A percentile compares a stretch with the other conserved stretches of the same genome.
These are phyloP conservation scores for Penicillium parvum DNA, from an alignment of 495 filamentous ascomycete species.

Conservation along the genomic window DNA sequence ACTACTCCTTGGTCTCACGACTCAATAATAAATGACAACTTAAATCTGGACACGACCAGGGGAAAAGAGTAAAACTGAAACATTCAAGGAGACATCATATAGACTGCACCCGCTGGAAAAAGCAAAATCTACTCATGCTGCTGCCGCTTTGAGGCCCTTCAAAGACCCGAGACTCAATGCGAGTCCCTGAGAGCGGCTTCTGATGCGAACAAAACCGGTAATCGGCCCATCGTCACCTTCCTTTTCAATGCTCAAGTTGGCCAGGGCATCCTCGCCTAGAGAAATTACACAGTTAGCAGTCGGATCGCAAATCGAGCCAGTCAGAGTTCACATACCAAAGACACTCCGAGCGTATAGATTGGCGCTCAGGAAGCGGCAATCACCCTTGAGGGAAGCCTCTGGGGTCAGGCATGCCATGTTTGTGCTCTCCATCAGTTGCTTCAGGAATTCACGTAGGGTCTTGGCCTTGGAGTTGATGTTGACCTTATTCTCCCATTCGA, in stretches of 20 bases:
- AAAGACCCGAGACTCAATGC: slow-evolving; percentile 90
- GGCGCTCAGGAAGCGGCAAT: slow-evolving; percentile 96
- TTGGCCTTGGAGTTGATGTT: slow-evolving; percentile 98
- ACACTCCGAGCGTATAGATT: slow-evolving; percentile 97
- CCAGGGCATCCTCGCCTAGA: slow-evolving; percentile 95
- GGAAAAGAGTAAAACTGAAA: slow-evolving; percentile 16
- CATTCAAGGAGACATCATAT: slow-evolving; percentile 26
- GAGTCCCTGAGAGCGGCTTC: slow-evolving; percentile 93
- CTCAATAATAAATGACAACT: slow-evolving; percentile 24
- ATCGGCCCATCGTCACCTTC: slow-evolving; percentile 93
- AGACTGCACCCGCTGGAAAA: slow-evolving; percentile 29
- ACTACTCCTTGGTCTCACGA: slow-evolving; percentile 25
- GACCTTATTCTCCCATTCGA: slow-evolving; percentile 99
- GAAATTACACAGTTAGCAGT: slow-evolving; percentile 23
- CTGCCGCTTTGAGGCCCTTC: slow-evolving; percentile 76
- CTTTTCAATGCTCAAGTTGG: slow-evolving; percentile 97
- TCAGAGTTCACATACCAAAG: slow-evolving; percentile 69
- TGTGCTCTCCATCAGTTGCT: slow-evolving; percentile 92
- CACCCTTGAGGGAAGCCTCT: slow-evolving; percentile 92
- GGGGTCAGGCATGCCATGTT: slow-evolving; percentile 99
- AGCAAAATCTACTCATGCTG: slow-evolving; percentile 38
- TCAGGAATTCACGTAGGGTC: slow-evolving; percentile 85
- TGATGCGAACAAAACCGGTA: slow-evolving; percentile 98
- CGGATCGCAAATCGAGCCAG: slow-evolving; percentile 8
- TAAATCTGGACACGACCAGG: slow-evolving; percentile 27